These are phyloP conservation scores for Cicer judaicum DNA, from an alignment of 306 rosid genomes.

Conservation along the genomic window DNA sequence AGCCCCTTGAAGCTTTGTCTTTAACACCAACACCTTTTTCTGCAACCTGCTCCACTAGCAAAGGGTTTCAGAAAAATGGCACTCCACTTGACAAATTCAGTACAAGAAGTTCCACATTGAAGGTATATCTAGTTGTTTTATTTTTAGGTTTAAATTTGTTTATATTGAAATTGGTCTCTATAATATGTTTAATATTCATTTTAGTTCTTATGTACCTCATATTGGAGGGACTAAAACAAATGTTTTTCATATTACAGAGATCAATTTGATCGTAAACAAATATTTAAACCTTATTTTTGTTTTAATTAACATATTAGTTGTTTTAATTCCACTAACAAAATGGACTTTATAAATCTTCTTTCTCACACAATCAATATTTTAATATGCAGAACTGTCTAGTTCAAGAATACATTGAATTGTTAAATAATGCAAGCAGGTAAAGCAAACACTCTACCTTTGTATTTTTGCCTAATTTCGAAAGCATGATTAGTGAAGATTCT, in stretches of 20 bases:
- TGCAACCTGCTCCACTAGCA: constrained; percentile 45
- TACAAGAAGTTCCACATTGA: constrained; percentile 60
- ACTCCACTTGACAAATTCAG: constrained; percentile 80
- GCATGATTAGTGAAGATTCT: constrained; percentile 19
- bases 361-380: constrained; percentile 36
- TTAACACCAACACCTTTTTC: constrained; percentile 52
- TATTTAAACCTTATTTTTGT: too few species aligned
- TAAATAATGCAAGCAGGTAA: constrained; percentile 89
- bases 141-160: too few species aligned
- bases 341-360: constrained; percentile 16
- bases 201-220: too few species aligned
- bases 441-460: not conserved
- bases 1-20: constrained; percentile 39
- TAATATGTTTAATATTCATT: too few species aligned
- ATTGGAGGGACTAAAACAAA: too few species aligned
- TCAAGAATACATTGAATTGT: constrained; percentile 76
- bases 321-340: constrained; percentile 8
- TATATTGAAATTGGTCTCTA: too few species aligned
- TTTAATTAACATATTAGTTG: not conserved
- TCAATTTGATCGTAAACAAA: too few species aligned
- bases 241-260: too few species aligned
- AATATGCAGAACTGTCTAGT: constrained; percentile 63
- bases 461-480: constrained; percentile 8
- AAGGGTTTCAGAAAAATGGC: constrained; percentile 41
- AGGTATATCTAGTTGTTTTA: constrained; percentile 54